Percentiles rank a stretch among this genome's conserved stretches.
phyloP scores from a whole-genome alignment of 1,284 basidiomycete species.

The Boletus smithii region DNA sequence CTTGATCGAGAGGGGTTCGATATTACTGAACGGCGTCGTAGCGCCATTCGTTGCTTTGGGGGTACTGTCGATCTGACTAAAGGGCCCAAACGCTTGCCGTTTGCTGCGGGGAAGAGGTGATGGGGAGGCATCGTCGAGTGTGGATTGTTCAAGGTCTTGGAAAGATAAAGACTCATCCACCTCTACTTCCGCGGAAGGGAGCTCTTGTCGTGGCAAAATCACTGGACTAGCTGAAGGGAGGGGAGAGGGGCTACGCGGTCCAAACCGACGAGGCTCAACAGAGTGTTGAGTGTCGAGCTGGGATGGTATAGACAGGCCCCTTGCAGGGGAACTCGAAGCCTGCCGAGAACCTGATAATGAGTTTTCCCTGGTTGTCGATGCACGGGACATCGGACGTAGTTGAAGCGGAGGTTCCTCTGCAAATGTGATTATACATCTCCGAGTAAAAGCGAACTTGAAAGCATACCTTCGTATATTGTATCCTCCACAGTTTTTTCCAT shows the following conservation, averaged over 20 bases:
- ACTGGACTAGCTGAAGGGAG: slow-evolving; percentile 47
- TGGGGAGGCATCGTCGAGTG: slow-evolving; percentile 27
- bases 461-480: slow-evolving; percentile 71
- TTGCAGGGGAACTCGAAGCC: slow-evolving; percentile 32
- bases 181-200: slow-evolving; percentile 45
- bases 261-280: slow-evolving; percentile 58
- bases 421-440: slow-evolving; percentile 3
- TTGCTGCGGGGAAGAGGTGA: slow-evolving; percentile 64
- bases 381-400: slow-evolving; percentile 51
- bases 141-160: slow-evolving; percentile 29
- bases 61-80: slow-evolving; percentile 46
- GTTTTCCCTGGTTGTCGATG: slow-evolving; percentile 40
- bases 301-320: slow-evolving; percentile 15
- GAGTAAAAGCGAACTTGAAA: slow-evolving; percentile 3
- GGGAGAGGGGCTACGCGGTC: slow-evolving; percentile 70
- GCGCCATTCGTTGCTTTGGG: slow-evolving; percentile 39
- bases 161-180: slow-evolving; percentile 36
- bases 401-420: slow-evolving; percentile 60
- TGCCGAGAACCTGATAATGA: slow-evolving; percentile 42
- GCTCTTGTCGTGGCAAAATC: slow-evolving; percentile 25
- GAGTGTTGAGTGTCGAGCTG: slow-evolving; percentile 40
- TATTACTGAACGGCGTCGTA: slow-evolving; percentile 21
- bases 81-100: slow-evolving; percentile 58
- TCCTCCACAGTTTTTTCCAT: slow-evolving; percentile 53
- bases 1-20: slow-evolving; percentile 77